Evolutionary conservation across 345 rosid genomes (phyloP), one percentile per base, ranked within the genome.

Genomic region (Linum tenue): DNA sequence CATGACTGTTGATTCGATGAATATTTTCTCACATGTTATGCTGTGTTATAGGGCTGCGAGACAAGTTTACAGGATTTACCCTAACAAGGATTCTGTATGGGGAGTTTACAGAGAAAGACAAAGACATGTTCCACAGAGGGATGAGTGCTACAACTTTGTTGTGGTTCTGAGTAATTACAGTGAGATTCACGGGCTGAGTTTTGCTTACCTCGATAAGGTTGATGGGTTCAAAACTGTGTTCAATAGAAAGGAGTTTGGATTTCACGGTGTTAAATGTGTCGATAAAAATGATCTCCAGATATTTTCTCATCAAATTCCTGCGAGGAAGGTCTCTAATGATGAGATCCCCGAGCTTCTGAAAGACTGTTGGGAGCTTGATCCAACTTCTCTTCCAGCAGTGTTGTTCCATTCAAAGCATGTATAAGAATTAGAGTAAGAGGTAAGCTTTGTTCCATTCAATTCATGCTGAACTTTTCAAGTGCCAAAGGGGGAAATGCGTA

Each of bases 291-390:
- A 80, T 60, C 48, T 86, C 44, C 64, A 72, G 36, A 67, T 82
- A 73, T 78, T 85, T 67, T 90, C 97, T 0, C 98, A 92, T 80
- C 96, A 87, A 83, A 81, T 92, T 79, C 98, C 96, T 60, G 87
- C 98, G 0, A 80, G 77, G 76, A 88, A 84, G 77, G 72, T 90
- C 65, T 73, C 62, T 53, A 84, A 78, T 7, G 74, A 79, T 56
- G 81, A 82, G 63, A 68, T 76, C 36, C 75, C 81, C 59, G 83
- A 75, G 48, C 66, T 36, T 69, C 67, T 79, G 63, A 79, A 79
- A 73, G 88, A 82, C 43, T 82, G 87, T 61, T 92, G 98, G 98
- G 86, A 82, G 75, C 88, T 92, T 40, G 97, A 92, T 75, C 90
- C 86, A 38, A 86, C 84, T 64, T 79, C 95, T 36, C 82, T 92